A percentile compares a stretch with the other conserved stretches of the same genome.
Conservation (phyloP, 805 yeast species). For the Osmozyma mogii region DNA sequence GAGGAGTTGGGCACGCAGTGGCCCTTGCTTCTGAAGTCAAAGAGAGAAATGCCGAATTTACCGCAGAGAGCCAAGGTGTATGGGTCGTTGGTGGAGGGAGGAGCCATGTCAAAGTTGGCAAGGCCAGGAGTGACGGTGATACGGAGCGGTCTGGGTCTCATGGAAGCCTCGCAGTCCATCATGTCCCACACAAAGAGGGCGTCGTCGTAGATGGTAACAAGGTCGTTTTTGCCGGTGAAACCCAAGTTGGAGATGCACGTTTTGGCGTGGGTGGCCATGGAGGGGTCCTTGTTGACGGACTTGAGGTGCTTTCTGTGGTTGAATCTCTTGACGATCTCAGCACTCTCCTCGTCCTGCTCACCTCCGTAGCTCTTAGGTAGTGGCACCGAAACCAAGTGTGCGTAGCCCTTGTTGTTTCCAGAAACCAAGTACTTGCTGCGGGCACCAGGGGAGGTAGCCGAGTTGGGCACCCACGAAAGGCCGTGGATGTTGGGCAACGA, state of each 20-base stretch:
- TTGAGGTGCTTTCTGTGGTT: conserved; percentile 65
- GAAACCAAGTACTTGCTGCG: conserved; percentile 39
- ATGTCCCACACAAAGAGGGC: conserved; percentile 74
- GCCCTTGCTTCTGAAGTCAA: conserved; percentile 54
- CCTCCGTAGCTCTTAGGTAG: conserved; percentile 20
- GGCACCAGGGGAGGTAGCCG: conserved; percentile 14
- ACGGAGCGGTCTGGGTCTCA: conserved; percentile 42
- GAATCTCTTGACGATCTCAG: conserved; percentile 71
- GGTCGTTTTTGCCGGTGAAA: conserved; percentile 22
- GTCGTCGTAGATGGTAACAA: conserved; percentile 60
- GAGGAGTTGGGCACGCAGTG: conserved; percentile 23
- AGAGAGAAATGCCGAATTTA: conserved; percentile 63
- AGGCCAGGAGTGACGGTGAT: conserved; percentile 47
- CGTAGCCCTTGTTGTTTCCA: conserved; percentile 72
- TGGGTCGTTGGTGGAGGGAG: conserved; percentile 32
- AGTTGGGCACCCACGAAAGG: conserved; percentile 42
- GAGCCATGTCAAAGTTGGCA: conserved; percentile 41
- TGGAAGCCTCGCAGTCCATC: conserved; percentile 38
- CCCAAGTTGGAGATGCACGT: conserved; percentile 22
- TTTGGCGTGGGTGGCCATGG: conserved; percentile 12
- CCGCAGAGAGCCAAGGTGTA: conserved; percentile 55
- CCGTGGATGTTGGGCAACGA: conserved; percentile 47
- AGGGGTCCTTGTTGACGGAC: conserved; percentile 18
- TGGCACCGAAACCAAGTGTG: conserved; percentile 66
- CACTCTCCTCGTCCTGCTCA: conserved; percentile 36